Evolutionary conservation across 352 stramenopile species (phyloP), one percentile per base, ranked within the genome.

Genomic region (Chloridella minuta): DNA sequence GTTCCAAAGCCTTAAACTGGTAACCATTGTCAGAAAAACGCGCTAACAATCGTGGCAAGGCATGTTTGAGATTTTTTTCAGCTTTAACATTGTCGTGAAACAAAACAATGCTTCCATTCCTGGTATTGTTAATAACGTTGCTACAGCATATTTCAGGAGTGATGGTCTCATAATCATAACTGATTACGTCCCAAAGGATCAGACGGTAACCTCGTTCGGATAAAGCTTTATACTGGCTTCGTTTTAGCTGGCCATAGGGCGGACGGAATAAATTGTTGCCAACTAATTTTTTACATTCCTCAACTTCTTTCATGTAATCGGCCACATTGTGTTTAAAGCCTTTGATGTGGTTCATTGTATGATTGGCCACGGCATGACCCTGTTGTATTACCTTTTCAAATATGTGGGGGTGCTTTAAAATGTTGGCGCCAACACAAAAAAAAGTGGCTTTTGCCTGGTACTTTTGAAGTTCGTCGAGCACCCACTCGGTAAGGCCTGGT

Each of bases 71-170:
- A n/a, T 66, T 66, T 66, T 66, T 66, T 66, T 66, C 40, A 66
- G 40, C 40, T 66, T 66, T 66, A 66, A 66, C n/a, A 66, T 66
- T 66, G n/a, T 66, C 40, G n/a, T 66, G 40, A 66, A 66, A 66
- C n/a, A 66, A 66, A 66, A 66, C 40, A 66, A 66, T 66, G 40
- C 40, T 66, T 66, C 40, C 40, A n/a, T 66, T 66, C 10, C 40
- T 10, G 10, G 40, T 66, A 66, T 66, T 66, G n/a, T 66, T 66
- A 18, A 66, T 18, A 18, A 66, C 40, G n/a, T 66, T 66, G 10
- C n/a, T 66, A 66, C 10, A 10, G n/a, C 10, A 10, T n/a, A 18
- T 10, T n/a, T 66, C 10, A 18, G 10, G 10, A 18, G 40, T 18
- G 40, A 66, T 66, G 10, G 10, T 66, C n/a, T 66, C 40, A 66